phyloP scores from a whole-genome alignment of 2,329 filamentous ascomycete genomes.

The Talaromyces funiculosus region DNA sequence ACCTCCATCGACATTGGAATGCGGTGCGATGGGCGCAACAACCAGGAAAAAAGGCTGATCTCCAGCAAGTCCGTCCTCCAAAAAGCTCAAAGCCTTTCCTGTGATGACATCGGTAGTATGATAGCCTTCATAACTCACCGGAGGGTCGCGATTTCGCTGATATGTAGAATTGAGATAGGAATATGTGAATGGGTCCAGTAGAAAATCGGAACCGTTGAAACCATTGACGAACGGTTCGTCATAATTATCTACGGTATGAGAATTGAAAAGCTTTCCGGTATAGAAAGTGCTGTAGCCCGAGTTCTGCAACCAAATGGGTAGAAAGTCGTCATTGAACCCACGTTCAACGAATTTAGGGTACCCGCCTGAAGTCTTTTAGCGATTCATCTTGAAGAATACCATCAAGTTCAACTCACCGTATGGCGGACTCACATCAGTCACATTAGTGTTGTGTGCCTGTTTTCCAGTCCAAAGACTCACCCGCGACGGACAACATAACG shows the following conservation, averaged over 20 bases:
- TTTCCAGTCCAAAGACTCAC: slow-evolving; percentile 62
- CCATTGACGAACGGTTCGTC: slow-evolving; percentile 34
- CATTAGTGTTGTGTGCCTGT: slow-evolving; percentile 65
- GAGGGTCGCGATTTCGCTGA: slow-evolving; percentile 54
- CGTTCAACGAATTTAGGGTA: slow-evolving; percentile 50
- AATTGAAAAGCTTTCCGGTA: slow-evolving; percentile 53
- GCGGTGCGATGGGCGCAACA: slow-evolving; percentile 62
- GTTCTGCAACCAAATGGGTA: slow-evolving; percentile 49
- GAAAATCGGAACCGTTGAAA: slow-evolving; percentile 39
- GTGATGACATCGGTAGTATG: slow-evolving; percentile 58
- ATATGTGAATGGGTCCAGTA: slow-evolving; percentile 50
- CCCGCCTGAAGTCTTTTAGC: slow-evolving; percentile 21
- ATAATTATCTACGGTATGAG: slow-evolving; percentile 47
- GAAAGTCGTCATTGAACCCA: slow-evolving; percentile 47
- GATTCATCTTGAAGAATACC: neutral
- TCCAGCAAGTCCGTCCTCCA: slow-evolving; percentile 54
- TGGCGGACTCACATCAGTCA: slow-evolving; percentile 54
- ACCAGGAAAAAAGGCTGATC: slow-evolving; percentile 62
- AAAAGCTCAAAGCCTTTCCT: slow-evolving; percentile 53
- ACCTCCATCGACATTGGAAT: slow-evolving; percentile 50
- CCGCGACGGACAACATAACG: slow-evolving; percentile 63
- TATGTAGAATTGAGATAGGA: slow-evolving; percentile 62
- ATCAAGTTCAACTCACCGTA: slow-evolving; percentile 39
- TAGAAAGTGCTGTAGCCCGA: slow-evolving; percentile 52
- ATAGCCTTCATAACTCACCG: slow-evolving; percentile 50